phyloP scores from a whole-genome alignment of 257 asterid species.

The Solanum arcanum region DNA sequence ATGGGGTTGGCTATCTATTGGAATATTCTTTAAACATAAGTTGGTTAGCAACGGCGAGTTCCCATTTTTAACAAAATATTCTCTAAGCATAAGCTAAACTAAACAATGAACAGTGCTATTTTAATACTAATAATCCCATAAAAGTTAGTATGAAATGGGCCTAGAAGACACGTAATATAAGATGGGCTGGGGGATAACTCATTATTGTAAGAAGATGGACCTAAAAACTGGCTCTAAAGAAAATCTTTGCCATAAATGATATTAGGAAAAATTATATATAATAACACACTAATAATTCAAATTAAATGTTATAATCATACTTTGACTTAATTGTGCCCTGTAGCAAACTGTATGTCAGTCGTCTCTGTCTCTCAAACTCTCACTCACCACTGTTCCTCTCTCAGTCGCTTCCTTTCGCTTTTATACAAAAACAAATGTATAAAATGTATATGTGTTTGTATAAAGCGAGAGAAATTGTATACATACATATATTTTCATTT shows the following conservation, averaged over 20 bases:
- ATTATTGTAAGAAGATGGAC: not conserved
- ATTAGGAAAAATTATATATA: too few species aligned
- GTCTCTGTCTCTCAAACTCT: too few species aligned
- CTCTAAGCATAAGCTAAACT: not conserved
- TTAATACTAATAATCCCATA: not conserved
- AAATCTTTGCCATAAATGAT: not conserved
- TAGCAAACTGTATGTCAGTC: too few species aligned
- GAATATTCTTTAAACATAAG: not conserved
- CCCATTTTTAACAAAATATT: not conserved
- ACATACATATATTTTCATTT: too few species aligned
- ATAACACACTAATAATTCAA: too few species aligned
- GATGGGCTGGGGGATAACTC: not conserved
- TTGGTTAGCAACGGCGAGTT: not conserved
- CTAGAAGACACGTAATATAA: not conserved
- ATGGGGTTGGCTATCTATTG: not conserved
- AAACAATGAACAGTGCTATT: not conserved
- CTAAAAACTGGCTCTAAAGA: not conserved
- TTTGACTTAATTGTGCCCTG: too few species aligned
- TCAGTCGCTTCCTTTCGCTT: too few species aligned
- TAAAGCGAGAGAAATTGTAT: too few species aligned
- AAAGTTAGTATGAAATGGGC: not conserved
- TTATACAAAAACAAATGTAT: too few species aligned
- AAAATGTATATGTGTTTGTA: too few species aligned
- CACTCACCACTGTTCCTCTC: too few species aligned
- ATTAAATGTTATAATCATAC: too few species aligned